Evolutionary conservation across 768 basidiomycete genomes (phyloP).

Genomic region (Leccinum arenicola): DNA sequence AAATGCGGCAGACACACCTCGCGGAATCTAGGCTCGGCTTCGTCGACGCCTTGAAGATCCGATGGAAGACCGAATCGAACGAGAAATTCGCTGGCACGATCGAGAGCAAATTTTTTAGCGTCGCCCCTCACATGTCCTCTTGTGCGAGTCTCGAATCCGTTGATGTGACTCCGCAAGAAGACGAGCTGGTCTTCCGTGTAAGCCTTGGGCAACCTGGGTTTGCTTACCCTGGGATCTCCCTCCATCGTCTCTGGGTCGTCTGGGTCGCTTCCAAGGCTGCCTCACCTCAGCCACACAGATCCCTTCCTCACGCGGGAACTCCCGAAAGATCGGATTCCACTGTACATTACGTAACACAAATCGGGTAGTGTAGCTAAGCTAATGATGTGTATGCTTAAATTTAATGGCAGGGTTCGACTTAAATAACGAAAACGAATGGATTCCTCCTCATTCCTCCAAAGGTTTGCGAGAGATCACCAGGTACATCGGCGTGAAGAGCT

Average conservation of each 20-base stretch:
- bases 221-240: slow-evolving; percentile 62
- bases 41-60: slow-evolving; percentile 53
- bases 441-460: slow-evolving; percentile 3
- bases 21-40: slow-evolving; percentile 57
- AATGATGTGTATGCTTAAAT: neutral
- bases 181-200: slow-evolving; percentile 62
- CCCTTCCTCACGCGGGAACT: slow-evolving; percentile 14
- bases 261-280: slow-evolving; percentile 1
- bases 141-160: slow-evolving; percentile 58
- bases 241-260: slow-evolving; percentile 29
- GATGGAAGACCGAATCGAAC: slow-evolving; percentile 54
- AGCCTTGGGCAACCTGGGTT: slow-evolving; percentile 62
- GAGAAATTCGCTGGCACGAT: slow-evolving; percentile 61
- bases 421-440: neutral
- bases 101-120: slow-evolving; percentile 67
- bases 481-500: slow-evolving; percentile 91
- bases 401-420: neutral
- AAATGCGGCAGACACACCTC: slow-evolving; percentile 42
- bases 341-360: neutral
- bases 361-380: neutral
- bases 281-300: slow-evolving; percentile 22
- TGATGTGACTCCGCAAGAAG: slow-evolving; percentile 50
- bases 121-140: slow-evolving; percentile 61
- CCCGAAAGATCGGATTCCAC: slow-evolving; percentile 30
- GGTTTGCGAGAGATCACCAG: slow-evolving; percentile 63